A percentile compares a stretch with the other conserved stretches of the same genome.
Evolutionary conservation across 106 monocot genomes (phyloP).

Genomic region (Dactylorhiza incarnata): DNA sequence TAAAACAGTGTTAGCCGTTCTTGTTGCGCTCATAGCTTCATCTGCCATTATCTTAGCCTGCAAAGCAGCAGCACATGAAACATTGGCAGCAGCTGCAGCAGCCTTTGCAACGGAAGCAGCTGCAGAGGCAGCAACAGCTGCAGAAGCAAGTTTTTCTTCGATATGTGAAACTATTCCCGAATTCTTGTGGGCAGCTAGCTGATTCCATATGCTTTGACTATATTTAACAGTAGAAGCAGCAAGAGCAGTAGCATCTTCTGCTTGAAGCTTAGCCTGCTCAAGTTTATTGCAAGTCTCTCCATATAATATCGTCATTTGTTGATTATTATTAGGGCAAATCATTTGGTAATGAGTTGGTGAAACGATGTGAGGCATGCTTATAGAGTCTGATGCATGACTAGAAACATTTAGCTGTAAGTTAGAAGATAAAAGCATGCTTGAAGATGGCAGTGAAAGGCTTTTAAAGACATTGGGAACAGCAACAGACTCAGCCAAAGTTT

Average conservation of each 20-base stretch:
- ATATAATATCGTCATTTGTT: conserved; percentile 41
- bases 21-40: conserved; percentile 38
- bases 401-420: conserved; percentile 21
- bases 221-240: conserved; percentile 61
- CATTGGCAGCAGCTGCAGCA: conserved; percentile 86
- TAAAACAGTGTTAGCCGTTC: conserved; percentile 8
- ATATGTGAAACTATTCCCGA: conserved; percentile 46
- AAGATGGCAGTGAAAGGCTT: conserved; percentile 10
- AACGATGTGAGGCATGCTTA: conserved; percentile 8
- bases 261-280: conserved; percentile 71
- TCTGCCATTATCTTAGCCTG: conserved; percentile 93
- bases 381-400: conserved; percentile 14
- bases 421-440: conserved; percentile 12
- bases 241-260: conserved; percentile 73
- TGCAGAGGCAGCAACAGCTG: conserved; percentile 69
- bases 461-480: conserved; percentile 17
- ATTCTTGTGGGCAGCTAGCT: conserved; percentile 39
- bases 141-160: conserved; percentile 77
- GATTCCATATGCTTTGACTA: conserved; percentile 71
- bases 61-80: conserved; percentile 77
- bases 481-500: conserved; percentile 18
- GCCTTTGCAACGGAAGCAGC: conserved; percentile 91
- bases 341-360: conserved; percentile 38
- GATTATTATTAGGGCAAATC: conserved; percentile 14
- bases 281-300: conserved; percentile 51